These are phyloP conservation scores for Podila minutissima DNA, from an alignment of 192 early-diverging fungal genomes.

Conservation along the genomic window DNA sequence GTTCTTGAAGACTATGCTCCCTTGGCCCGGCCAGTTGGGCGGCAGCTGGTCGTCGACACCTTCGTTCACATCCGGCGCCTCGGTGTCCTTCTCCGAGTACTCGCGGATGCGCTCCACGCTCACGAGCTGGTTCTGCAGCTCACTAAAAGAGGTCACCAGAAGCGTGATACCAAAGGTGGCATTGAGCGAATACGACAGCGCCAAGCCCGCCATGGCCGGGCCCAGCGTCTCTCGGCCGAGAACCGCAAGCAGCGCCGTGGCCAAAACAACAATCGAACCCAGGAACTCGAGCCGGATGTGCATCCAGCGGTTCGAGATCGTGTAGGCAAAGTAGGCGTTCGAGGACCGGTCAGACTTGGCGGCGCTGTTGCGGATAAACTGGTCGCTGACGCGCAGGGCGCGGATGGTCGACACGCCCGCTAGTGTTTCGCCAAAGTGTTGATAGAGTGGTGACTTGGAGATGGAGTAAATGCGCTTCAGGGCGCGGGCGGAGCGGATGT, in stretches of 20 bases:
- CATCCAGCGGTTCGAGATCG: constrained; percentile 77
- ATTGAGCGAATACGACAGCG: constrained; percentile 77
- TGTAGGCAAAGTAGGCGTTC: constrained; percentile 17
- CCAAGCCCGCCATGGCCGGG: constrained; percentile 86
- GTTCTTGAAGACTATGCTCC: constrained; percentile 40
- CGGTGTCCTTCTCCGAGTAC: constrained; percentile 38
- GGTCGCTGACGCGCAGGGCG: constrained; percentile 73
- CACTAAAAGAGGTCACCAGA: constrained; percentile 72
- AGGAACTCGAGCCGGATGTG: constrained; percentile 75
- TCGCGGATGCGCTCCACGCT: constrained; percentile 72
- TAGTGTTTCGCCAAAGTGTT: constrained; percentile 74
- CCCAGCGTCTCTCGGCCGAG: constrained; percentile 56
- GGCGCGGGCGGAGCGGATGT: constrained; percentile 80
- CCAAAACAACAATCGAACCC: constrained; percentile 70
- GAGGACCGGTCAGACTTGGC: constrained; percentile 67
- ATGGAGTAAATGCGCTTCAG: constrained; percentile 81
- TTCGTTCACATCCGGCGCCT: constrained; percentile 23
- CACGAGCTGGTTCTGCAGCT: constrained; percentile 81
- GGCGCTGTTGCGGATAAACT: constrained; percentile 62
- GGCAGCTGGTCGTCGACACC: constrained; percentile 5
- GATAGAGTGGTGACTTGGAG: constrained; percentile 78
- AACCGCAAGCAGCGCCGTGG: constrained; percentile 68
- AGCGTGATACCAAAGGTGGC: constrained; percentile 81
- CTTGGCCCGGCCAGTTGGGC: constrained; percentile 39
- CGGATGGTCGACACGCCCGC: constrained; percentile 82